Conservation (phyloP, 225 moss, liverwort and hornwort species). For the Marchantia polymorpha region DNA sequence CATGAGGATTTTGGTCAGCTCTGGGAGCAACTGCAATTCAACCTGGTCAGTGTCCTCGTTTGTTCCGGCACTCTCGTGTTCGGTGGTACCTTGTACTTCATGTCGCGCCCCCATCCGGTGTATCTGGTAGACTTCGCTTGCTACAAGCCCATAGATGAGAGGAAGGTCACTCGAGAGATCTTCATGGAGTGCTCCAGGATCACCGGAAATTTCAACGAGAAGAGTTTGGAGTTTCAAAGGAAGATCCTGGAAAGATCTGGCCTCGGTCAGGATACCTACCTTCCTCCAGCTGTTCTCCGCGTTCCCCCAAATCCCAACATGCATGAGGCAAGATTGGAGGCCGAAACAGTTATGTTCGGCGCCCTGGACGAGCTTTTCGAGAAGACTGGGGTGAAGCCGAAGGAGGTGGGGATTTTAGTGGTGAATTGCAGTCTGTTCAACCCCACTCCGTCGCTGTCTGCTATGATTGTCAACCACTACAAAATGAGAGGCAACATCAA, state of each 20-base stretch:
- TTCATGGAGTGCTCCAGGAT: conserved; percentile 39
- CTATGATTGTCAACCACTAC: conserved; percentile 87
- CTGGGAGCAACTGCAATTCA: conserved; percentile 68
- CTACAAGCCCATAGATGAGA: conserved; percentile 51
- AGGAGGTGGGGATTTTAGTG: conserved; percentile 60
- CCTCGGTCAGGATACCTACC: conserved; percentile 68
- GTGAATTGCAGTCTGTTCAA: conserved; percentile 85
- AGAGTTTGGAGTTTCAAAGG: conserved; percentile 61
- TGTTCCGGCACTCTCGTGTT: conserved; percentile 61
- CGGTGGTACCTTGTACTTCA: conserved; percentile 59
- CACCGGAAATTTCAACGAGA: conserved; percentile 47
- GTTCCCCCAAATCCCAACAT: conserved; percentile 56
- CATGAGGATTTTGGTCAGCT: conserved; percentile 59
- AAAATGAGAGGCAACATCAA: conserved; percentile 71
- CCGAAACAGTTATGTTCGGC: conserved; percentile 73
- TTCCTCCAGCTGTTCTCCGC: conserved; percentile 50
- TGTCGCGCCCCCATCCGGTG: conserved; percentile 58
- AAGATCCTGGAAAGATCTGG: conserved; percentile 64
- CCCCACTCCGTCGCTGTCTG: conserved; percentile 78
- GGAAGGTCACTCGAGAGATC: conserved; percentile 31
- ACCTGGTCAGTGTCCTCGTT: conserved; percentile 68
- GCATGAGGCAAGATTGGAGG: conserved; percentile 56
- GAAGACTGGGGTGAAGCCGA: conserved; percentile 62
- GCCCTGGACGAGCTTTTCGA: conserved; percentile 78
- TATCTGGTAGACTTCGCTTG: conserved; percentile 77